Evolutionary conservation across 78 protist species (phyloP), one percentile per base, ranked within the genome.

Genomic region (Chrysochromulina tobinii): DNA sequence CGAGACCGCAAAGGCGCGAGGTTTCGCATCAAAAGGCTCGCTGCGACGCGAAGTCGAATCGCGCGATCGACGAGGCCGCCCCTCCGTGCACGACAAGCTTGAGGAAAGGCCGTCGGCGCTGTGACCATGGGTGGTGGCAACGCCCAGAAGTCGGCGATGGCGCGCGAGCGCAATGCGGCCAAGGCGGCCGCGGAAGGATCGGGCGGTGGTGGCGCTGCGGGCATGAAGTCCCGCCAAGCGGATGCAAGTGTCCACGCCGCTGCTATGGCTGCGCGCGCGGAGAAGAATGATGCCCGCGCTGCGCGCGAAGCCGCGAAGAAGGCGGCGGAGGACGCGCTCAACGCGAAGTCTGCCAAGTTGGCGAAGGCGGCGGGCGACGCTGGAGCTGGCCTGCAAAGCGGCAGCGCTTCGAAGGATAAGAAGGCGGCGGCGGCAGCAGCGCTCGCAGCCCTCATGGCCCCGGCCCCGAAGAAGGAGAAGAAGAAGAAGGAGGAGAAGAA

Each of bases 131-230:
- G 79, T n/a, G 79, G 79, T 1, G 79, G 79, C 50, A 69, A 69
- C 51, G 79, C 79, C 17, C 79, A 69, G 50, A 69, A 69, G 51
- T 69, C 79, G 12, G 79, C 79, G 12, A 69, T 69, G 79, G 79
- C 79, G 54, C 79, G 79, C 23, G 23, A 23, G 17, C 21, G 27
- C 51, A 69, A 69, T 14, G 79, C 79, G 51, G 79, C 21, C 51
- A 69, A 27, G 79, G 79, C 79, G 9, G 54, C 27, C 54, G 6
- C 21, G 79, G 79, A 69, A 14, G 79, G 79, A 2, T 6, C 4
- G 27, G 79, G 79, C 14, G 79, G 79, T 6, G 79, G 79, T 25
- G 79, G 79, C 79, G 79, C 79, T 51, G 79, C 27, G 50, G 79
- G 79, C 18, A n/a, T 69, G 54, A 69, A 69, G 79, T 12, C 79